Evolutionary conservation across 257 asterid genomes (phyloP), one percentile per base, ranked within the genome.

Genomic region (Solanum medicagineum): DNA sequence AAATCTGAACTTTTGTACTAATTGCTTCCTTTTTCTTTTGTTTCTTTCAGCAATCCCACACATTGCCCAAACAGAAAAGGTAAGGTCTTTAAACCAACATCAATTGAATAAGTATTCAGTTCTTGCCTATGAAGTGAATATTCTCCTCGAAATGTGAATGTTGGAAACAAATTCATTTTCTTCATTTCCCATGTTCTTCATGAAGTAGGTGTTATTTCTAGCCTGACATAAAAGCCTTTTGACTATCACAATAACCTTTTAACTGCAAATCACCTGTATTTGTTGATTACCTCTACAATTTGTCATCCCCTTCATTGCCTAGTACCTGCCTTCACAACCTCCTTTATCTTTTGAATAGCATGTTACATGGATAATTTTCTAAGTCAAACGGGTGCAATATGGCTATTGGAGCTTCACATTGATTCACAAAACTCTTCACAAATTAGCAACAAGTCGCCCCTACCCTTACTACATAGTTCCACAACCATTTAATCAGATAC

Each of bases 51-150:
- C 92, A 85, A 90, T 95, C 84, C 92, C 91, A 60, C 97, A 96
- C 88, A 86, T 92, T 79, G 89, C 93, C 83, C 99, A 96, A 57
- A 87, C 97, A 1, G 81, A 89, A 56, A 94, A 95, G 98, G 98
- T 96, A 90, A 77, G 47, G 29, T 32, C 60, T 75, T 49, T 74
- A 80, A 29, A 51, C 81, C 45, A 24, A 32, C 59, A 73, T 60
- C 7, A 80, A 74, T 70, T 83, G 29, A 55, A 24, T 68, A 74
- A 81, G 36, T 62, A 32, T 40, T 51, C 20, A 60, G 86, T 56
- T 70, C 79, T 70, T 40, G 53, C 26, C 26, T 69, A 19, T 17
- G 26, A 70, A 70, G 8, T 54, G 24, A 85, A 75, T 40, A 26
- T 54, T 80, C 65, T 53, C 32, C 36, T 79, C 20, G 16, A 29